These are phyloP conservation scores for Malassezia furfur DNA, from an alignment of 1,284 basidiomycete species.

Conservation along the genomic window DNA sequence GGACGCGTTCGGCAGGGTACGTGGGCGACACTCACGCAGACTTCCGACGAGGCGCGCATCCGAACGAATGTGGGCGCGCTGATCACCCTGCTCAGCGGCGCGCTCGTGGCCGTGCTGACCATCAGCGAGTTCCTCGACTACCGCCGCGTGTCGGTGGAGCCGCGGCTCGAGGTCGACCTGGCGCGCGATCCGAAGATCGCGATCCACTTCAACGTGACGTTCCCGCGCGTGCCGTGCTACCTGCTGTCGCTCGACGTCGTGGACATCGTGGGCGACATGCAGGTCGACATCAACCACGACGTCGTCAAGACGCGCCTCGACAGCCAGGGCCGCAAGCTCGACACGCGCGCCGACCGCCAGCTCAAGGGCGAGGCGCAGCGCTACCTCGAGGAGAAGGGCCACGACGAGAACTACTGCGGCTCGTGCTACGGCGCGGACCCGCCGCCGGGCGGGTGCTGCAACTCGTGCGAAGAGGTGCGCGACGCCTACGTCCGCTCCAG, in stretches of 20 bases:
- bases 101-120: constrained; percentile 82
- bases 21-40: constrained; percentile 24
- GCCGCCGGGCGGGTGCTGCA: constrained; percentile 70
- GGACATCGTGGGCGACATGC: constrained; percentile 93
- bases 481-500: constrained; percentile 80
- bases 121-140: constrained; percentile 94
- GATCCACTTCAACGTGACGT: constrained; percentile 84
- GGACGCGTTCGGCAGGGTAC: constrained; percentile 17
- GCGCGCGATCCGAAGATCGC: constrained; percentile 87
- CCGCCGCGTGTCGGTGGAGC: constrained; percentile 58
- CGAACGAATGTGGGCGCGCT: constrained; percentile 43
- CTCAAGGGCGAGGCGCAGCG: constrained; percentile 39
- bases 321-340: constrained; percentile 53
- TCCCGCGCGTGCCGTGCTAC: constrained; percentile 95
- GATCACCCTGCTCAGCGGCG: constrained; percentile 78
- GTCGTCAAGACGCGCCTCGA: constrained; percentile 73
- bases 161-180: constrained; percentile 59
- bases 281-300: constrained; percentile 63
- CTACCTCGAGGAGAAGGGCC: constrained; percentile 17
- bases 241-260: constrained; percentile 66
- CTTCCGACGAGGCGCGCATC: constrained; percentile 46
- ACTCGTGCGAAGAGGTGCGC: constrained; percentile 89
- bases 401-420: constrained; percentile 52
- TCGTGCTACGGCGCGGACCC: constrained; percentile 87
- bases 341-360: constrained; percentile 19